These are phyloP conservation scores for Lachancea kluyveri DNA, from an alignment of 805 yeast genomes.

Conservation along the genomic window DNA sequence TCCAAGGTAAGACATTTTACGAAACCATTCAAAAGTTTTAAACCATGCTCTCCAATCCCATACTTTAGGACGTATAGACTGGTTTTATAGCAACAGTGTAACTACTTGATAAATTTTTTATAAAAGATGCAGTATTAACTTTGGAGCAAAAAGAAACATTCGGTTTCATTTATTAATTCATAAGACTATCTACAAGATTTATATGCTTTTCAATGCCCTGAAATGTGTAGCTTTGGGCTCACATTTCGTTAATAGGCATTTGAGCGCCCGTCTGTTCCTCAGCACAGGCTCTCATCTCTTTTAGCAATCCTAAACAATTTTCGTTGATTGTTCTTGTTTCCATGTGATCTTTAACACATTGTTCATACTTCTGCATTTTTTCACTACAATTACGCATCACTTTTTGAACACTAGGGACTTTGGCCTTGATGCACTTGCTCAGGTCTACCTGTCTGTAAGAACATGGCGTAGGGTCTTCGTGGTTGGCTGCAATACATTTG, in stretches of 20 bases:
- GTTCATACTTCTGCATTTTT: constrained; percentile 56
- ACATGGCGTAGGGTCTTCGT: constrained; percentile 47
- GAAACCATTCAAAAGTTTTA: constrained; percentile 34
- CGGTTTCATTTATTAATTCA: no score
- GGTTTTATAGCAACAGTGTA: no score
- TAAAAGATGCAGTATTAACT: no score
- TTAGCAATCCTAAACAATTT: constrained; percentile 49
- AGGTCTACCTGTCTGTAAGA: constrained; percentile 48
- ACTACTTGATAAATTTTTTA: no score
- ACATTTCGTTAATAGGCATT: constrained; percentile 18
- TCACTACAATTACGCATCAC: constrained; percentile 58
- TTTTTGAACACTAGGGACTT: constrained; percentile 66
- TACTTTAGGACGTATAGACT: no score
- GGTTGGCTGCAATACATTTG: constrained; percentile 58
- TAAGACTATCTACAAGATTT: no score
- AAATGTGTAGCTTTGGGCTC: no score
- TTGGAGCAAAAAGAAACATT: not conserved
- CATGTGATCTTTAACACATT: constrained; percentile 47
- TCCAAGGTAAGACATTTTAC: constrained; percentile 64
- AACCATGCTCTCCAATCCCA: not conserved
- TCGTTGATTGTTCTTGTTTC: constrained; percentile 35
- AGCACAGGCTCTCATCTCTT: constrained; percentile 61
- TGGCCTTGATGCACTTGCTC: constrained; percentile 53
- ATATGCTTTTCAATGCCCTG: no score
- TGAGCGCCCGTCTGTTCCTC: constrained; percentile 11